Evolutionary conservation across 768 basidiomycete species (phyloP).

Genomic region (Pleurotus sapidus): DNA sequence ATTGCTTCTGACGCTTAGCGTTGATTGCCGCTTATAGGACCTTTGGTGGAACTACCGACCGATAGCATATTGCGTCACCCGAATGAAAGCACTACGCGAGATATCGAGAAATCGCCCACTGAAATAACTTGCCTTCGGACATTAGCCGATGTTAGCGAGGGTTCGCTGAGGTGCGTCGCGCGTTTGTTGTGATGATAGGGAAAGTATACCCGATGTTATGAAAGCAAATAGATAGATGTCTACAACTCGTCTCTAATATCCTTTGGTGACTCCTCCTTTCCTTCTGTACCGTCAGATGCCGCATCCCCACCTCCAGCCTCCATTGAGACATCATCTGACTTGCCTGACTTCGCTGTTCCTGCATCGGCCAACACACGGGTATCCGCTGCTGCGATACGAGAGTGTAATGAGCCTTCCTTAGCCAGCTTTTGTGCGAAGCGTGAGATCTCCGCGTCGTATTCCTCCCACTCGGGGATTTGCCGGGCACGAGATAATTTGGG

Average conservation of each 20-base stretch:
- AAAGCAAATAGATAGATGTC: not conserved
- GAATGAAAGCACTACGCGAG: too few relatives aligned
- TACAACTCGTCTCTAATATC: conserved; percentile 14
- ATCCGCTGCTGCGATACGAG: conserved; percentile 65
- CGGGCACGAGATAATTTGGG: conserved; percentile 92
- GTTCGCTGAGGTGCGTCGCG: too few relatives aligned
- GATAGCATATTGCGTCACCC: too few relatives aligned
- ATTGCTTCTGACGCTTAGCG: too few relatives aligned
- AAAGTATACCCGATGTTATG: not conserved
- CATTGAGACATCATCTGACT: not conserved
- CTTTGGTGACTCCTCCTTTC: conserved; percentile 5
- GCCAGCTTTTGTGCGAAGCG: conserved; percentile 73
- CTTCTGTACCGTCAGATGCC: not conserved
- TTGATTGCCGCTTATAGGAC: too few relatives aligned
- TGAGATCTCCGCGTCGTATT: conserved; percentile 90
- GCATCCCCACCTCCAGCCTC: not conserved
- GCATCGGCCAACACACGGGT: conserved; percentile 63
- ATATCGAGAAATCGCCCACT: too few relatives aligned
- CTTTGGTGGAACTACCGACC: too few relatives aligned
- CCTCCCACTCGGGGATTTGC: conserved; percentile 97
- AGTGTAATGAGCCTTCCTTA: conserved; percentile 65
- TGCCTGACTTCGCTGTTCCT: conserved; percentile 13
- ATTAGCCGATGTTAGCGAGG: too few relatives aligned
- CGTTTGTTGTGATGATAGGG: too few relatives aligned
- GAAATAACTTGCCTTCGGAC: too few relatives aligned